These are phyloP conservation scores for Saturnispora besseyi DNA, from an alignment of 805 yeast genomes.

Conservation along the genomic window DNA sequence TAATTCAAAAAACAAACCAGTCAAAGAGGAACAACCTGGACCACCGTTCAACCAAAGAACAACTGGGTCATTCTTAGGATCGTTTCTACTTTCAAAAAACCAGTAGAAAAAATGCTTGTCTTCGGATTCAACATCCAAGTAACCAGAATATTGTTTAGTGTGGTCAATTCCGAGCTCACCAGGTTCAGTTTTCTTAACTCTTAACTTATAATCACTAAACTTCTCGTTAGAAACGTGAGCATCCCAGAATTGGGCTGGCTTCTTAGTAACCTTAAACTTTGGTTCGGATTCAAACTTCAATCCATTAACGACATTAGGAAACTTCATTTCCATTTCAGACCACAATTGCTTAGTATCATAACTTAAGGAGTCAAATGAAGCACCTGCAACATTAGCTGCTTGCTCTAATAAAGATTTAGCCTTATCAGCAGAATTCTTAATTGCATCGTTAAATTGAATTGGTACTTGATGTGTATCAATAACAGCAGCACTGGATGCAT, in stretches of 20 bases:
- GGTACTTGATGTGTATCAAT: constrained; percentile 6
- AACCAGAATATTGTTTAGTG: constrained; percentile 67
- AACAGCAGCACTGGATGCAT: constrained; percentile 5
- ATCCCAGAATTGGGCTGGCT: constrained; percentile 30
- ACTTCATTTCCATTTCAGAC: constrained; percentile 53
- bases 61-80: constrained; percentile 79
- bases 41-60: constrained; percentile 91
- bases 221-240: constrained; percentile 26
- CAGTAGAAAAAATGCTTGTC: constrained; percentile 88
- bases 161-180: constrained; percentile 47
- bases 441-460: constrained; percentile 5
- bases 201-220: constrained; percentile 38
- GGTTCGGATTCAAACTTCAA: constrained; percentile 46
- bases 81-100: constrained; percentile 87
- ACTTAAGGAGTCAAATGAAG: constrained; percentile 41
- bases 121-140: constrained; percentile 55
- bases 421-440: constrained; percentile 6
- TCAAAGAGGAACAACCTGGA: constrained; percentile 89
- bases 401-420: constrained; percentile 26
- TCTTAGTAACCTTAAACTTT: constrained; percentile 30
- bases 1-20: constrained; percentile 83
- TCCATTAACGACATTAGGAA: constrained; percentile 45
- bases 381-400: constrained; percentile 43
- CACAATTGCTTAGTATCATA: constrained; percentile 43
- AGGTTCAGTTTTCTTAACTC: constrained; percentile 41